Evolutionary conservation across 164 flowering plant species (phyloP).

Genomic region (Euptelea pleiosperma): DNA sequence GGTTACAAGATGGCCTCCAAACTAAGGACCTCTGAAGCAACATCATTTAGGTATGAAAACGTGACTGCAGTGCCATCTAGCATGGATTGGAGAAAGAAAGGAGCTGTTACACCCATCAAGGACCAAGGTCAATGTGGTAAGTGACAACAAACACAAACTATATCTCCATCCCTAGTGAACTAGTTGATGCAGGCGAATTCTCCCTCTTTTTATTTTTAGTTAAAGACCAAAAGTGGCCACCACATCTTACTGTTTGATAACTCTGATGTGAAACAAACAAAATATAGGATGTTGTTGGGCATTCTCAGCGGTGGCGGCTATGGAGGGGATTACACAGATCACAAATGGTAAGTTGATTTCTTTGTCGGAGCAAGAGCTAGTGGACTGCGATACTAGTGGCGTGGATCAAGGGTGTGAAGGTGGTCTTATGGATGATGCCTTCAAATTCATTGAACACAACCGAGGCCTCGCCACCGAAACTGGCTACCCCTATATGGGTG

Average conservation of each 20-base stretch:
- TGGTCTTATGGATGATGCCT: conserved; percentile 28
- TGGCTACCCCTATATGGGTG: conserved; percentile 18
- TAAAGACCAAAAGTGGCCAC: not conserved
- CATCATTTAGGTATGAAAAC: conserved; percentile 18
- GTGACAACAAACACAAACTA: not conserved
- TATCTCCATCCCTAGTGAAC: not conserved
- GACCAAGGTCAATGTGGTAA: conserved; percentile 27
- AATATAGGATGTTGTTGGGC: conserved; percentile 31
- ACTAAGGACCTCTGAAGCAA: not conserved
- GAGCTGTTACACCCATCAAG: conserved; percentile 25
- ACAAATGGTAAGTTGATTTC: conserved; percentile 17
- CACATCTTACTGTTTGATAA: not conserved
- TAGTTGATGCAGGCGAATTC: not conserved
- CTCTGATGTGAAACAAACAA: not conserved
- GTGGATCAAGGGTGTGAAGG: conserved; percentile 24
- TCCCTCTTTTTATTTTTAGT: not conserved
- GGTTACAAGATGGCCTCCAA: conserved; percentile 12
- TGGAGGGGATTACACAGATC: conserved; percentile 25
- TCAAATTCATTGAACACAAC: conserved; percentile 18
- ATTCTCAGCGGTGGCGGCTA: conserved; percentile 29
- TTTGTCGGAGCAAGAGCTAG: conserved; percentile 26
- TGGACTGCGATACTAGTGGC: conserved; percentile 25
- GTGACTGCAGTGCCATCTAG: conserved; percentile 1
- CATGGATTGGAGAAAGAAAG: conserved; percentile 31
- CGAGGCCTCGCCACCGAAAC: conserved; percentile 25